Conservation (phyloP, 306 rosid genomes). For the Psophocarpus tetragonolobus region DNA sequence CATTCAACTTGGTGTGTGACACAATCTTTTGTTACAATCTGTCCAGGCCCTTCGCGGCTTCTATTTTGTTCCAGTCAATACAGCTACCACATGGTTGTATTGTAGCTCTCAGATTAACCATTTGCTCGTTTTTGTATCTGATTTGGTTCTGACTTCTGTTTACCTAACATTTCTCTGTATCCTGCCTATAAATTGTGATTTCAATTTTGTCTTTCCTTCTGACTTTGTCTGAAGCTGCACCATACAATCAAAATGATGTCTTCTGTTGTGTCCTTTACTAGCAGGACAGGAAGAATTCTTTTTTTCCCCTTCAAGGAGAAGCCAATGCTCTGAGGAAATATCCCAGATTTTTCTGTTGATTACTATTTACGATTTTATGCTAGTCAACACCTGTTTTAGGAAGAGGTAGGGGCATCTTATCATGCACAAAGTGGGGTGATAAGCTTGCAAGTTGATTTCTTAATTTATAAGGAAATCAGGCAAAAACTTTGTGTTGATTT, state of each 20-base stretch:
- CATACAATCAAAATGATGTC: neutral
- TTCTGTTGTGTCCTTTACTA: neutral
- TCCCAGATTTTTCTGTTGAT: neutral
- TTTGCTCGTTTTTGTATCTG: neutral
- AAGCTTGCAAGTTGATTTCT: neutral
- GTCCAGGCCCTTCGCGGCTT: neutral
- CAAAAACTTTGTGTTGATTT: neutral
- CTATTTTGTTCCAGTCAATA: conserved; percentile 12
- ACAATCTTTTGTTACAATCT: conserved; percentile 14
- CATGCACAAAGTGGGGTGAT: neutral
- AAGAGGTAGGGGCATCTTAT: neutral
- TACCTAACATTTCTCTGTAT: neutral
- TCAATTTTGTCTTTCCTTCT: neutral
- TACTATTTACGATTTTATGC: neutral
- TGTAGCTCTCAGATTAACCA: neutral
- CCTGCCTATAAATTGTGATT: neutral
- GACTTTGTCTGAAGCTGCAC: neutral
- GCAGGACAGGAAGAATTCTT: neutral
- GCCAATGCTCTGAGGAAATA: neutral
- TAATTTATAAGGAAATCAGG: neutral
- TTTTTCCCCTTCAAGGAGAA: neutral
- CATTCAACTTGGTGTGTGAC: neutral
- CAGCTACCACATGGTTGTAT: neutral
- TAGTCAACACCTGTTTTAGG: neutral
- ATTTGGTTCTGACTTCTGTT: neutral